Percentiles rank a stretch among this genome's conserved stretches.
Evolutionary conservation across 2,329 filamentous ascomycete species (phyloP).

Genomic region (Colletotrichum acutatum): DNA sequence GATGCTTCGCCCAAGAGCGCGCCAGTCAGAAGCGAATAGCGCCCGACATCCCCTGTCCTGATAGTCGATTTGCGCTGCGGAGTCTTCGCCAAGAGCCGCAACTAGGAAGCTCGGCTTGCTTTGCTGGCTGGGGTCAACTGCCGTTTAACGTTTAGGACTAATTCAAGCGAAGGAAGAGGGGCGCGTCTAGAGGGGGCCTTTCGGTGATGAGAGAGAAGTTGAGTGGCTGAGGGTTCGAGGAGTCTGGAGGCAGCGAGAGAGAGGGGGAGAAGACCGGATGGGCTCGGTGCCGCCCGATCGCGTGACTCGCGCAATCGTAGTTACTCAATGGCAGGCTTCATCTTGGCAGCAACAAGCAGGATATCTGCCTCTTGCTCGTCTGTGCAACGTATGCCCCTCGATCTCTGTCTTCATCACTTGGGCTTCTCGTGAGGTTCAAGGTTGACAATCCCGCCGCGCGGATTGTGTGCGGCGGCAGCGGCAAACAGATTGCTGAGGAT

Average conservation of each 20-base stretch:
- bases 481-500: not conserved
- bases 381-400: not conserved
- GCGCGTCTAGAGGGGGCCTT: not conserved
- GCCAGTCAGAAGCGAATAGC: not conserved
- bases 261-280: not conserved
- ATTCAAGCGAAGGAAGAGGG: not conserved
- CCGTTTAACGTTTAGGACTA: not conserved
- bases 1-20: not conserved
- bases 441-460: not conserved
- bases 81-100: slow-evolving; percentile 24
- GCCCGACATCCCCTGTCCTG: slow-evolving; percentile 4
- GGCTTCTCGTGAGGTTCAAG: not conserved
- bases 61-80: slow-evolving; percentile 8
- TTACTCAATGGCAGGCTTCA: not conserved
- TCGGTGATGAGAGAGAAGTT: not conserved
- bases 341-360: not conserved
- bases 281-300: not conserved
- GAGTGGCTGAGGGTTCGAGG: not conserved
- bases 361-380: not conserved
- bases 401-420: not conserved
- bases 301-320: slow-evolving; percentile 8
- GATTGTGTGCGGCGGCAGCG: slow-evolving; percentile 3
- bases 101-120: slow-evolving; percentile 9
- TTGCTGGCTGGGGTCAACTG: slow-evolving; percentile 1
- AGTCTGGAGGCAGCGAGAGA: not conserved